phyloP scores from a whole-genome alignment of 352 stramenopile genomes.

The Aphanomyces astaci region DNA sequence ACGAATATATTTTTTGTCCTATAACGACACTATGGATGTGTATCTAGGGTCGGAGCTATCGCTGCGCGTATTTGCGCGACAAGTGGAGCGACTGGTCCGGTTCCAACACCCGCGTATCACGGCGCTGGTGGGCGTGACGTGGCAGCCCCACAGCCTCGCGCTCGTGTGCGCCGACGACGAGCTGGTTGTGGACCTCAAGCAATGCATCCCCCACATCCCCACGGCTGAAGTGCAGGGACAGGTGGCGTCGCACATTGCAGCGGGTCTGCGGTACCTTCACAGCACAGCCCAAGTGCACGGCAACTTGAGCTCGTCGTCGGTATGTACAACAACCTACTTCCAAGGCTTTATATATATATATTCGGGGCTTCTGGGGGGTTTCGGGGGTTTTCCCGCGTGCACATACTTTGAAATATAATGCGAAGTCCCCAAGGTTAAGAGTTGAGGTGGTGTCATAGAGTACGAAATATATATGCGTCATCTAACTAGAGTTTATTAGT shows the following conservation, averaged over 20 bases:
- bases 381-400: too few relatives aligned
- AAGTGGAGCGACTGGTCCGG: background rate
- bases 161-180: background rate
- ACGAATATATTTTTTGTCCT: too few relatives aligned
- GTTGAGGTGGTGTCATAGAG: too few relatives aligned
- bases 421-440: too few relatives aligned
- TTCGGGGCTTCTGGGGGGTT: too few relatives aligned
- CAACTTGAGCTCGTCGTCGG: background rate
- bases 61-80: background rate
- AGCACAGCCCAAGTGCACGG: background rate
- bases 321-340: too few relatives aligned
- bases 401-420: too few relatives aligned
- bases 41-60: background rate
- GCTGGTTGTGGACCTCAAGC: background rate
- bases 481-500: too few relatives aligned
- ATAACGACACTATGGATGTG: too few relatives aligned
- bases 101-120: constrained; percentile 7
- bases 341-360: too few relatives aligned
- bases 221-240: background rate
- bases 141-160: background rate
- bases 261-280: constrained; percentile 1
- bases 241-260: background rate
- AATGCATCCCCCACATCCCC: background rate
- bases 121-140: background rate
- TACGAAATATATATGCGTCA: too few relatives aligned